Evolutionary conservation across 2,329 filamentous ascomycete species (phyloP).

Genomic region (Corniculantispora saksenae): DNA sequence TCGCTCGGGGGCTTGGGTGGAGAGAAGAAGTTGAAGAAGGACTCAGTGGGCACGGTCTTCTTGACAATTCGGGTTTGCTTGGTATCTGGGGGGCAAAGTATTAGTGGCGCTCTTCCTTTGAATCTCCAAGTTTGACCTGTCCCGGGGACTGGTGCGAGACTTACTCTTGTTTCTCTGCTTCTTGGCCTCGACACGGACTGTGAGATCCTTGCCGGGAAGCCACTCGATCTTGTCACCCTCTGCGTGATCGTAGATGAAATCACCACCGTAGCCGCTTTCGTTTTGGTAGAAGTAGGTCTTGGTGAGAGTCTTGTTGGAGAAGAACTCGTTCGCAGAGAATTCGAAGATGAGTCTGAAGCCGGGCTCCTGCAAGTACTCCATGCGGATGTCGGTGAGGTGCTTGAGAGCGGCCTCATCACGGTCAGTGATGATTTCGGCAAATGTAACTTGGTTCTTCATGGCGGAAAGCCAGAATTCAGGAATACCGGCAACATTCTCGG

Average conservation of each 20-base stretch:
- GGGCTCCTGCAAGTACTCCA: slow-evolving; percentile 98
- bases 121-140: neutral
- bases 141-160: slow-evolving; percentile 23
- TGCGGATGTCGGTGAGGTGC: slow-evolving; percentile 86
- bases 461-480: slow-evolving; percentile 99
- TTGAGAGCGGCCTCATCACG: slow-evolving; percentile 93
- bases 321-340: slow-evolving; percentile 92
- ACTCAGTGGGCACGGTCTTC: slow-evolving; percentile 98
- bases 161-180: slow-evolving; percentile 99
- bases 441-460: slow-evolving; percentile 98
- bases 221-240: slow-evolving; percentile 98
- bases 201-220: slow-evolving; percentile 91
- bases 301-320: slow-evolving; percentile 94
- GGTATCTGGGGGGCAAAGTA: slow-evolving; percentile 66
- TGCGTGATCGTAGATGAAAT: slow-evolving; percentile 99
- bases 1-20: slow-evolving; percentile 83
- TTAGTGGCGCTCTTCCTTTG: neutral
- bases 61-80: slow-evolving; percentile 99
- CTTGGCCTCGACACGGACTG: slow-evolving; percentile 94
- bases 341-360: slow-evolving; percentile 99
- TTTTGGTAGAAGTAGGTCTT: slow-evolving; percentile 99
- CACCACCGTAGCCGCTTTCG: slow-evolving; percentile 96
- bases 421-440: slow-evolving; percentile 98
- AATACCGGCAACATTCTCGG: slow-evolving; percentile 70
- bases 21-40: slow-evolving; percentile 99